Evolutionary conservation across 208 protist species (phyloP), one percentile per base, ranked within the genome.

Genomic region (Leishmania turanica): DNA sequence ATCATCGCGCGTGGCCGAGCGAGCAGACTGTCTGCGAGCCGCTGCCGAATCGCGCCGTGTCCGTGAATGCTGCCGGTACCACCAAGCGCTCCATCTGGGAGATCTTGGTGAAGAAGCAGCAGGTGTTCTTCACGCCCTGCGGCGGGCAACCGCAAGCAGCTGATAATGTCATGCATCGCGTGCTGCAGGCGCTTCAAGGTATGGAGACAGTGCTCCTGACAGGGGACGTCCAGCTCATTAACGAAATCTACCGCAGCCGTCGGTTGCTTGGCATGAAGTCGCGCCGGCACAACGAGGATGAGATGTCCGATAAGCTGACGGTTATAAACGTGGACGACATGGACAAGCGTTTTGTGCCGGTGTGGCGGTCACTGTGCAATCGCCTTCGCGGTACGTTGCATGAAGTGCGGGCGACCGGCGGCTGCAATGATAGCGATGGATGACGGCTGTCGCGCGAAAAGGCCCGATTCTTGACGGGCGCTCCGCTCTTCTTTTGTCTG

Each of bases 341-440:
- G 62, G 90, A 87, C 17, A 96, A 96, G 87, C 83, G 90, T 6
- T 95, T 97, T 70, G 77, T 96, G 40, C 92, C 94, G 37, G 92
- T 97, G 37, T 97, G 94, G 94, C 21, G 82, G 24, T 82, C 65
- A 6, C 76, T 97, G 58, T 82, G 76, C 19, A 65, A 77, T 34
- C 80, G 77, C 5, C 83, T 94, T 42, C 66, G 78, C 15, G 37
- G 47, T 42, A 82, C 83, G 17, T 69, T 88, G 9, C 53, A 54
- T 3, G 68, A 58, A 7, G 68, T 27, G 0, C 24, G 76, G 53
- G 27, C 6, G 2, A 69, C 11, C 19, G 75, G 72, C 53, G 65
- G 69, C 53, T 45, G 60, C 83, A 65, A 51, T 4, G 75, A 83
- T 17, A 68, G 74, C 15, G 74, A 77, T 21, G 77, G 53, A 2